Evolutionary conservation across 129 eudicot genomes (phyloP).

Genomic region (Dittrichia graveolens): DNA sequence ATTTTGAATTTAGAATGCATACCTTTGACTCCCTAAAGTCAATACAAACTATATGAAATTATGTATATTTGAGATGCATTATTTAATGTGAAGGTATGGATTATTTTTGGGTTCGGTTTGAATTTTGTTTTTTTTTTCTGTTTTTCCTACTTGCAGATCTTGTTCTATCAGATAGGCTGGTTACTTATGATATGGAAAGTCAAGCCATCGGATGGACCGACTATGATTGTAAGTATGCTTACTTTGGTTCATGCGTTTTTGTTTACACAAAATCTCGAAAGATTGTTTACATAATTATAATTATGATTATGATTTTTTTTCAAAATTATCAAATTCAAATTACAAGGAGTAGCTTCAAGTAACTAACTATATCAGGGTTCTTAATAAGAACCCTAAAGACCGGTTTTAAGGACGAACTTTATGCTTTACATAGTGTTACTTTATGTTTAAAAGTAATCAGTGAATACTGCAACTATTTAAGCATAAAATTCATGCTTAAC

Average conservation of each 20-base stretch:
- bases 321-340: background rate
- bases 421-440: too few relatives aligned
- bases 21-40: conserved; percentile 19
- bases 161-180: conserved; percentile 64
- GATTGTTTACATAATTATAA: background rate
- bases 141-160: conserved; percentile 49
- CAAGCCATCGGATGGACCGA: conserved; percentile 72
- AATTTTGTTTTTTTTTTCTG: background rate
- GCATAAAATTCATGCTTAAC: too few relatives aligned
- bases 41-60: background rate
- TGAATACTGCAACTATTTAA: too few relatives aligned
- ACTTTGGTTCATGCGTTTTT: background rate
- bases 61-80: conserved; percentile 2
- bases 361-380: too few relatives aligned
- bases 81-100: background rate
- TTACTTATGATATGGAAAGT: conserved; percentile 66
- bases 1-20: background rate
- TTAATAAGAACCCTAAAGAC: background rate
- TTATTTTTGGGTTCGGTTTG: background rate
- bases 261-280: background rate
- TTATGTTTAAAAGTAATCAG: too few relatives aligned
- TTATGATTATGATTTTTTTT: background rate
- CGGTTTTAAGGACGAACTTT: background rate
- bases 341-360: background rate
- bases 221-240: conserved; percentile 62